A percentile compares a stretch with the other conserved stretches of the same genome.
phyloP scores from a whole-genome alignment of 1,284 basidiomycete genomes.

The Xanthoconium separans region DNA sequence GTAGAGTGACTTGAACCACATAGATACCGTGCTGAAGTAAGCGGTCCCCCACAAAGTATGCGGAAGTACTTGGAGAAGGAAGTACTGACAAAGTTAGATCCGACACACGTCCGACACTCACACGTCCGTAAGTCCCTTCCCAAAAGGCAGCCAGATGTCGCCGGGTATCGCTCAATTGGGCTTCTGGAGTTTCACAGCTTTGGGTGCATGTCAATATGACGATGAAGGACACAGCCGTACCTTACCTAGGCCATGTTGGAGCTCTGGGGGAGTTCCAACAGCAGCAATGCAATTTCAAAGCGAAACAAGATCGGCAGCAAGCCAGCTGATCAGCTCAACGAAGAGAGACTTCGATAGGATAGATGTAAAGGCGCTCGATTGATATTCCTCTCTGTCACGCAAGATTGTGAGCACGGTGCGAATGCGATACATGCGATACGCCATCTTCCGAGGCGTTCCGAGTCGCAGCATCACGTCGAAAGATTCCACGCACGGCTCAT shows the following conservation, averaged over 20 bases:
- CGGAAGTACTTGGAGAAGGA: background rate
- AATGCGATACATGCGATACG: background rate
- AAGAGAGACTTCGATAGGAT: background rate
- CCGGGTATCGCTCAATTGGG: constrained; percentile 4
- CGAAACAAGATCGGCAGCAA: too few species aligned
- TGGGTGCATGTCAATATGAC: background rate
- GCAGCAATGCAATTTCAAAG: too few species aligned
- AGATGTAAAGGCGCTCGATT: background rate
- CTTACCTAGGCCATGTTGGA: background rate
- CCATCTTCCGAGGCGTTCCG: background rate
- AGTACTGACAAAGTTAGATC: background rate
- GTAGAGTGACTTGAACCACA: background rate
- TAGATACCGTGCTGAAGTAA: constrained; percentile 24
- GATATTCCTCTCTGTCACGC: constrained; percentile 9
- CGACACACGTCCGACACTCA: background rate
- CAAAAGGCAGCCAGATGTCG: background rate
- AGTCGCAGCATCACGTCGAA: background rate
- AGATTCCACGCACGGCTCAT: background rate
- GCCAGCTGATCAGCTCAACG: background rate
- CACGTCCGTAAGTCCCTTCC: background rate
- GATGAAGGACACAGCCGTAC: background rate
- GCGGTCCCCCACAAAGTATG: constrained; percentile 7
- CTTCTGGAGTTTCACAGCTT: background rate
- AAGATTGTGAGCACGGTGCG: constrained; percentile 7
- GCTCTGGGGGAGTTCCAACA: too few species aligned